Percentiles rank a stretch among this genome's conserved stretches.
Evolutionary conservation across 2,329 filamentous ascomycete genomes (phyloP).

Genomic region (Bipolaris cookei): DNA sequence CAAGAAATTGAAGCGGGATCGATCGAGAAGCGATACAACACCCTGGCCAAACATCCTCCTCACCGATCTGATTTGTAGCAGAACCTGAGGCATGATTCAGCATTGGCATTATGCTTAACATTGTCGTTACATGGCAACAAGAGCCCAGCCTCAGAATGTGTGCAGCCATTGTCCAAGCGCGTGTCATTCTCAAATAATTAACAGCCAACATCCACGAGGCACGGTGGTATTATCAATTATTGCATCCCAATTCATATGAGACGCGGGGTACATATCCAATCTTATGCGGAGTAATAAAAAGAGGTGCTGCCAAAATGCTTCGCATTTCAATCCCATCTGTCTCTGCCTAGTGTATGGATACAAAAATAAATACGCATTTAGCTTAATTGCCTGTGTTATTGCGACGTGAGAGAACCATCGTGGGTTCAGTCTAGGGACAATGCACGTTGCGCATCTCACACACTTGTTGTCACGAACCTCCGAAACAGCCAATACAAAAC

Average conservation of each 20-base stretch:
- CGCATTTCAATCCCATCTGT: not conserved
- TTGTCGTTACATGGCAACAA: not conserved
- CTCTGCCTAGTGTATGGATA: not conserved
- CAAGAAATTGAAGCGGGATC: not conserved
- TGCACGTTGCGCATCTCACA: constrained; percentile 43
- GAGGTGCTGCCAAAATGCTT: not conserved
- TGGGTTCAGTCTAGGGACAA: constrained; percentile 25
- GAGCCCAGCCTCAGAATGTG: not conserved
- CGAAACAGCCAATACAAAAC: constrained; percentile 29
- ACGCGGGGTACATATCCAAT: not conserved
- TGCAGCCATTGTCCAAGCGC: not conserved
- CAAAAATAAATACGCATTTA: not conserved
- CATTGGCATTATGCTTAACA: constrained; percentile 1
- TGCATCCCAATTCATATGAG: not conserved
- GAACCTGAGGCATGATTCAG: not conserved
- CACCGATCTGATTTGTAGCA: not conserved
- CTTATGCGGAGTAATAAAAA: not conserved
- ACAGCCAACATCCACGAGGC: too few species aligned
- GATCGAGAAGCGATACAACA: not conserved
- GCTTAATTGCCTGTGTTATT: constrained; percentile 19
- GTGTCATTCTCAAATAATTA: not conserved
- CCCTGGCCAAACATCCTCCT: not conserved
- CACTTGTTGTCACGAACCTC: constrained; percentile 35
- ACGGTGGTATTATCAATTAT: not conserved
- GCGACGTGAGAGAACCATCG: constrained; percentile 20